Percentiles rank a stretch among this genome's conserved stretches.
Evolutionary conservation across 2,329 filamentous ascomycete genomes (phyloP).

Genomic region (Tympanopsis confertula): DNA sequence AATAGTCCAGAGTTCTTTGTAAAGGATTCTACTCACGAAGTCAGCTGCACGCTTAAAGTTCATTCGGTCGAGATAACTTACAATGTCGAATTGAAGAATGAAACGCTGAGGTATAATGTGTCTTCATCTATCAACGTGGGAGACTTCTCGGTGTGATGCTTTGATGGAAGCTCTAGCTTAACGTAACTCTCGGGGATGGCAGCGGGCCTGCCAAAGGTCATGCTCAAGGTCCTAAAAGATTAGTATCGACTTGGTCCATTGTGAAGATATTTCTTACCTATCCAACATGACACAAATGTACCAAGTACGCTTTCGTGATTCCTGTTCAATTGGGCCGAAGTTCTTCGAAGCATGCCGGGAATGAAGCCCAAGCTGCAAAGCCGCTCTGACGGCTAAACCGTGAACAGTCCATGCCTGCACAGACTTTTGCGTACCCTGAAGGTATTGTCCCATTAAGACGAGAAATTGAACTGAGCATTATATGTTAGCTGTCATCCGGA

Average conservation of each 20-base stretch:
- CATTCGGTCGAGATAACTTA: constrained; percentile 3
- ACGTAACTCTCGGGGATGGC: constrained; percentile 26
- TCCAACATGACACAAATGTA: constrained; percentile 28
- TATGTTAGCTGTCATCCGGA: constrained; percentile 4
- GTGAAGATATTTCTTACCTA: constrained; percentile 11
- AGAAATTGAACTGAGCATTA: constrained; percentile 23
- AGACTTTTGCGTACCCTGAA: constrained; percentile 31
- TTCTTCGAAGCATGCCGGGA: constrained; percentile 16
- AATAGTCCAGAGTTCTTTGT: constrained; percentile 13
- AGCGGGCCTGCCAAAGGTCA: constrained; percentile 29
- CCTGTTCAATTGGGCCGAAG: constrained; percentile 20
- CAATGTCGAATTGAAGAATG: constrained; percentile 14
- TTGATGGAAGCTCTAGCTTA: constrained; percentile 20
- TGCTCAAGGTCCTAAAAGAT: constrained; percentile 22
- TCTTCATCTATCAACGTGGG: constrained; percentile 1
- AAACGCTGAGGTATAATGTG: constrained; percentile 6
- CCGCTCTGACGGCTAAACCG: constrained; percentile 27
- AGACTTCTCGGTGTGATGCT: not conserved
- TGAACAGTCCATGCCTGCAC: constrained; percentile 31
- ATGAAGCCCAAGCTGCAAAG: constrained; percentile 29
- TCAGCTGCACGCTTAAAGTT: not conserved
- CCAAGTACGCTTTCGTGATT: constrained; percentile 27
- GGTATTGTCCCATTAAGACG: constrained; percentile 26
- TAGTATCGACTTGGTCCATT: not conserved
- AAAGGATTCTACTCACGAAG: constrained; percentile 10